A percentile compares a stretch with the other conserved stretches of the same genome.
Evolutionary conservation across 2,329 filamentous ascomycete genomes (phyloP).

Genomic region (Fusarium denticulatum): DNA sequence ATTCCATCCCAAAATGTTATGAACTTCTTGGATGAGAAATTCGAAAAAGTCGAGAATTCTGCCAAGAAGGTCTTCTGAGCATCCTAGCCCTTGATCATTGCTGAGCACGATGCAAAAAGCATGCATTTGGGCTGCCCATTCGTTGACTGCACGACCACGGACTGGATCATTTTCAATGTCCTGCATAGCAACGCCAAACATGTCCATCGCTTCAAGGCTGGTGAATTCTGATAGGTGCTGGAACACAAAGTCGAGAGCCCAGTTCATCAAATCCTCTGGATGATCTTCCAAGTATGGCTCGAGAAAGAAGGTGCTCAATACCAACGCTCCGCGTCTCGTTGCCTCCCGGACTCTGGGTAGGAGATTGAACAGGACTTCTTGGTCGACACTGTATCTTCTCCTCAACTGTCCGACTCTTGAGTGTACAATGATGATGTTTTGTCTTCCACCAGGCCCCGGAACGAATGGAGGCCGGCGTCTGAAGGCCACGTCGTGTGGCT

Average conservation of each 20-base stretch:
- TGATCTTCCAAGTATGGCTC: not conserved
- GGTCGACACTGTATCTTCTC: constrained; percentile 19
- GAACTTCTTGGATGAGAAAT: constrained; percentile 34
- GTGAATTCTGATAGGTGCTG: constrained; percentile 24
- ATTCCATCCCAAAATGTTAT: constrained; percentile 18
- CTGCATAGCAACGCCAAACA: constrained; percentile 25
- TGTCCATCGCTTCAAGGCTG: constrained; percentile 19
- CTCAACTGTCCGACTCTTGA: constrained; percentile 14
- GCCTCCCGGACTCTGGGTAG: constrained; percentile 27
- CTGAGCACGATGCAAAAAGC: constrained; percentile 44
- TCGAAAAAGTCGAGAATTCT: constrained; percentile 40
- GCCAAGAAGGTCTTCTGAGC: constrained; percentile 39
- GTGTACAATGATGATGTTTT: constrained; percentile 15
- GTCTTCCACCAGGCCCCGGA: not conserved
- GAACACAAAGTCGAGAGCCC: constrained; percentile 34
- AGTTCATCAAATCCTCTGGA: constrained; percentile 9
- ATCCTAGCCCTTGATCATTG: constrained; percentile 42
- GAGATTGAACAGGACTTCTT: constrained; percentile 3
- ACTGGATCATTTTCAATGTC: constrained; percentile 12
- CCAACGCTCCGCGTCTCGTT: constrained; percentile 19
- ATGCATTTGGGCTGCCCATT: constrained; percentile 31
- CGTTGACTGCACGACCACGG: not conserved
- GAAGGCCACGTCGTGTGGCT: not conserved
- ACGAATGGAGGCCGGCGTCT: not conserved
- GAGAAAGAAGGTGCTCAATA: constrained; percentile 22